Evolutionary conservation across 2,329 filamentous ascomycete species (phyloP).

Genomic region (Penicillium crustosum): DNA sequence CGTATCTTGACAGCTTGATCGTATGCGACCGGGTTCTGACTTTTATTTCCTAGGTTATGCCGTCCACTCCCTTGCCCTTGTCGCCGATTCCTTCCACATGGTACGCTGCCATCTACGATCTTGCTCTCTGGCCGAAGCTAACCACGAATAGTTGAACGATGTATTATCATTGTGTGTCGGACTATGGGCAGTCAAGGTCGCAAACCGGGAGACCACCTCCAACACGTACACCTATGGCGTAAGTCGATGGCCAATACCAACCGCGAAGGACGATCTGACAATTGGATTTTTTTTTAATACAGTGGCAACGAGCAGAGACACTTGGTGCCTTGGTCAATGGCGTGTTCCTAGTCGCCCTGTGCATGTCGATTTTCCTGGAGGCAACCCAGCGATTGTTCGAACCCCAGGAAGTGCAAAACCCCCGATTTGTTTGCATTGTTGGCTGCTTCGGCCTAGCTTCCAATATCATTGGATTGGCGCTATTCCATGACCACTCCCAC

Average conservation of each 20-base stretch:
- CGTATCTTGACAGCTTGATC: slow-evolving; percentile 20
- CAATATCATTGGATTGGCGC: slow-evolving; percentile 82
- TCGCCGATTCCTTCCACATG: slow-evolving; percentile 99
- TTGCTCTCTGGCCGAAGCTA: background rate
- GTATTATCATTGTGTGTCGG: slow-evolving; percentile 91
- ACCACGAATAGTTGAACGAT: slow-evolving; percentile 75
- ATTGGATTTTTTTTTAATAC: background rate
- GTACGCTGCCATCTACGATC: slow-evolving; percentile 48
- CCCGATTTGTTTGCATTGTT: slow-evolving; percentile 83
- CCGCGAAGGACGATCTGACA: slow-evolving; percentile 13
- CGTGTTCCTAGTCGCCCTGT: slow-evolving; percentile 94
- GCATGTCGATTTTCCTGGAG: slow-evolving; percentile 93
- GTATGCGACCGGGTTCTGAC: slow-evolving; percentile 16
- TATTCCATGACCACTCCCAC: slow-evolving; percentile 93
- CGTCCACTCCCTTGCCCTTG: slow-evolving; percentile 86
- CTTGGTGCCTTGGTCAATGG: slow-evolving; percentile 95
- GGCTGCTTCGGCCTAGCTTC: slow-evolving; percentile 82
- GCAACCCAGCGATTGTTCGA: slow-evolving; percentile 90
- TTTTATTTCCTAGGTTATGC: slow-evolving; percentile 60
- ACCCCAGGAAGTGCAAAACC: slow-evolving; percentile 81
- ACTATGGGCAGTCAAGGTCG: slow-evolving; percentile 90
- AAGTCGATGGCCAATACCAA: slow-evolving; percentile 40
- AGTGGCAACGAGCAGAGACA: slow-evolving; percentile 98
- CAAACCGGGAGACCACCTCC: slow-evolving; percentile 73
- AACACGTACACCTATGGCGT: slow-evolving; percentile 95